Evolutionary conservation across 805 yeast species (phyloP).

Genomic region (Candida wancherniae): DNA sequence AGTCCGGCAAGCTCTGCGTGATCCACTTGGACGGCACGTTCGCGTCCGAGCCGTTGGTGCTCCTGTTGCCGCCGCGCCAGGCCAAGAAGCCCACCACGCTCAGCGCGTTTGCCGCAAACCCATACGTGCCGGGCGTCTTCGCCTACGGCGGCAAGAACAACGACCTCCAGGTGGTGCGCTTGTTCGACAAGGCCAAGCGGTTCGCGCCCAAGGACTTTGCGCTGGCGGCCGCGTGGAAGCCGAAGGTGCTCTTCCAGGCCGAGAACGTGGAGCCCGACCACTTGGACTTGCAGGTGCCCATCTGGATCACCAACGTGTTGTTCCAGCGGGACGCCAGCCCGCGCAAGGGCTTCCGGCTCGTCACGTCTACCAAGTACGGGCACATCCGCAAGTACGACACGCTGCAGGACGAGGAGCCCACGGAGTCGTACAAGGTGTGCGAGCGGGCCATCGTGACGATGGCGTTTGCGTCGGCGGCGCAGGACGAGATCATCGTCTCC

Average conservation of each 20-base stretch:
- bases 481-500: constrained; percentile 50
- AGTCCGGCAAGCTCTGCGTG: constrained; percentile 40
- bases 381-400: constrained; percentile 74
- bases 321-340: constrained; percentile 34
- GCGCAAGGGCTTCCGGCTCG: constrained; percentile 42
- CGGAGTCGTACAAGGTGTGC: constrained; percentile 47
- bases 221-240: constrained; percentile 8
- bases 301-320: constrained; percentile 63
- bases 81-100: constrained; percentile 28
- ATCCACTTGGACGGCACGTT: constrained; percentile 29
- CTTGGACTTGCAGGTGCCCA: constrained; percentile 75
- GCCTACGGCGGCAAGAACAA: constrained; percentile 88
- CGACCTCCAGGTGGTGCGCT: constrained; percentile 50
- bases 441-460: constrained; percentile 50
- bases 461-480: constrained; percentile 29
- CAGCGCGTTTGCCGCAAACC: constrained; percentile 45
- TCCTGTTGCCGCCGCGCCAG: constrained; percentile 16
- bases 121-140: constrained; percentile 46
- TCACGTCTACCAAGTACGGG: constrained; percentile 71
- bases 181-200: constrained; percentile 24
- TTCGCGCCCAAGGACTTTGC: constrained; percentile 17
- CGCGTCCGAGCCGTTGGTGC: constrained; percentile 25
- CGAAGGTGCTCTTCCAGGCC: constrained; percentile 53
- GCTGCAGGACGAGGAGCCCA: constrained; percentile 62
- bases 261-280: constrained; percentile 80